Evolutionary conservation across 805 yeast genomes (phyloP).

Genomic region (Lipomyces chichibuensis): DNA sequence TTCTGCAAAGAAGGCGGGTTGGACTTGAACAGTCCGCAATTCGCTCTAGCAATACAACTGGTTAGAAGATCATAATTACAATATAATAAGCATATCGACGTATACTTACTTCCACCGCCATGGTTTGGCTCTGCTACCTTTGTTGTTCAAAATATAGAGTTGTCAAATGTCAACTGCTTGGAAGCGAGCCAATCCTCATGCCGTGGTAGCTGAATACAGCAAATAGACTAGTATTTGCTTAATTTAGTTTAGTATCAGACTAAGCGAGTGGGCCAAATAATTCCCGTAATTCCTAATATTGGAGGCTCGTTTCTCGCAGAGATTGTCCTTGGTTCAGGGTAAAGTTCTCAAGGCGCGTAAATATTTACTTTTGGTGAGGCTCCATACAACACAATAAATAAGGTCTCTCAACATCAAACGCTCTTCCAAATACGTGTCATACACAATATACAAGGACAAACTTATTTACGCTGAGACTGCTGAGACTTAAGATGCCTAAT

Average conservation of each 20-base stretch:
- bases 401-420: too few relatives aligned
- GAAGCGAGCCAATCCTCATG: neutral
- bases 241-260: neutral
- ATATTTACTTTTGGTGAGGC: neutral
- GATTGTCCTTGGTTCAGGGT: neutral
- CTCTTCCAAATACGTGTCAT: too few relatives aligned
- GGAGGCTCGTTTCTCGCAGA: too few relatives aligned
- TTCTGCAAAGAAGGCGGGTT: neutral
- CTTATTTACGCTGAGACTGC: too few relatives aligned
- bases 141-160: neutral
- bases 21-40: constrained; percentile 1
- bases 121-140: neutral
- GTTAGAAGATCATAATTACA: neutral
- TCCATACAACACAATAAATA: neutral
- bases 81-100: neutral
- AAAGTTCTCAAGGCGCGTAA: neutral
- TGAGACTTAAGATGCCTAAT: too few relatives aligned
- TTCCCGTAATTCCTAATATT: neutral
- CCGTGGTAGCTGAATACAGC: neutral
- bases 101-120: neutral
- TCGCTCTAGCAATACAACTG: neutral
- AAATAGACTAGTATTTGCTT: neutral
- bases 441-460: too few relatives aligned
- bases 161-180: neutral
- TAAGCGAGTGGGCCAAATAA: neutral